Base-by-base conservation (phyloP, 148 eudicot species). In the Fallopia convolvulus region DNA sequence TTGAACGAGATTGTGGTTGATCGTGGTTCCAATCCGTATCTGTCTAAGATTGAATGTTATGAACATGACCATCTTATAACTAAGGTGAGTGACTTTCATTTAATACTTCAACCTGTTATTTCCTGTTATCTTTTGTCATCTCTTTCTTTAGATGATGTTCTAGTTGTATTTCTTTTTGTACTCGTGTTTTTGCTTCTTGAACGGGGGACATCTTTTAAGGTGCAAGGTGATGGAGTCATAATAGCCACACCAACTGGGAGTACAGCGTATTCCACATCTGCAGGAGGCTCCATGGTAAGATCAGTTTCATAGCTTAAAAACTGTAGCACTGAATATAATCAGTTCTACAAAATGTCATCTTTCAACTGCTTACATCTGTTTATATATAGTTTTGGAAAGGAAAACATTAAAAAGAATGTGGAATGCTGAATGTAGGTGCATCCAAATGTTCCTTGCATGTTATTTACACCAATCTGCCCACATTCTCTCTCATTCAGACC, bases 211-310 rank as follows among this genome's bases (percentile, higher is more conserved):
- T 44, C 20, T 50, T 20, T 77, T 46, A 49, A 86, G 99, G 99
- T 95, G 81, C 99, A 95, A 95, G 99, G 97, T 78, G 99, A 95
- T 91, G 99, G 99, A 81, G 97, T 95, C 82, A 95, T 95, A 77
- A 89, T 95, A 58, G 99, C 99, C 47, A 95, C 99, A 76, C 99
- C 99, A 52, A 95, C 99, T 81, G 99, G 99, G 80, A 95, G 99
- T 81, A 95, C 99, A 20, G 99, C 99, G 73, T 95, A 95, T 78
- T 92, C 97, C 74, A 95, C 97, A 74, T 89, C 99, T 75, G 99
- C 99, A 47, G 99, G 99, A 77, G 99, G 99, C 77, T 95, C 99
- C 50, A 92, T 95, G 99, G 99, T 95, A 83, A 82, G 93, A 23
- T 75, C 26, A 74, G 47, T 60, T 53, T 3, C 46, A 20, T 41